Evolutionary conservation across 177 flowering plant genomes (phyloP), one percentile per base, ranked within the genome.

Genomic region (Tripterygium wilfordii): DNA sequence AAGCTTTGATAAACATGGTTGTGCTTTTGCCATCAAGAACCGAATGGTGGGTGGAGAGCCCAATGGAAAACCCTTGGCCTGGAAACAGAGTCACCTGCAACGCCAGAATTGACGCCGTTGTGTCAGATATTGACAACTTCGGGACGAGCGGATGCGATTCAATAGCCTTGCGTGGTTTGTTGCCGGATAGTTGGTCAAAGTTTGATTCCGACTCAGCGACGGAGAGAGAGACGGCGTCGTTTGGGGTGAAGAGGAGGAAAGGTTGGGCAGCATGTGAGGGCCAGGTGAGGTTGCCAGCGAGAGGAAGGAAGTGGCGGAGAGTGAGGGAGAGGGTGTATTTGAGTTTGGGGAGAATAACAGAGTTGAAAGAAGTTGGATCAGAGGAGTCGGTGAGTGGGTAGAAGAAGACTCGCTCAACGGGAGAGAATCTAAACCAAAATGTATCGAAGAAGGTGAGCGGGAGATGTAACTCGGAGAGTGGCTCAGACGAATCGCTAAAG

Each of bases 401-500:
- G 58, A 70, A 61, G 53, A 58, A 57, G 2, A 67, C 24, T 39
- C 51, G 59, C 27, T 64, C 47, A 1, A 58, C 47, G 0, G 65
- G 54, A 2, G 42, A 39, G 19, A 15, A 40, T 4, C 15, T 17
- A 2, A 74, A 16, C 62, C 67, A 64, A 1, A 38, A 1, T 4
- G 58, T 27, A 52, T 72, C 74, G 40, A 57, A 57, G 55, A 60
- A 63, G 19, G 71, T 66, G 38, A 73, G 75, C 10, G 71, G 69
- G 21, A 60, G 61, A 37, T 53, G 27, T 4, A 9, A 17, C 33
- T 45, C 24, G 39, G 31, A 15, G 43, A 16, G 3, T 42, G 17
- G 10, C 3, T 33, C 14, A 8, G 43, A 24, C 3, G 56, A 36
- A 39, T 33, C 37, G 19, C 39, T 49, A 3, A 51, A 45, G 3